Conservation (phyloP, 768 basidiomycete genomes). For the Kwoniella botswanensis region DNA sequence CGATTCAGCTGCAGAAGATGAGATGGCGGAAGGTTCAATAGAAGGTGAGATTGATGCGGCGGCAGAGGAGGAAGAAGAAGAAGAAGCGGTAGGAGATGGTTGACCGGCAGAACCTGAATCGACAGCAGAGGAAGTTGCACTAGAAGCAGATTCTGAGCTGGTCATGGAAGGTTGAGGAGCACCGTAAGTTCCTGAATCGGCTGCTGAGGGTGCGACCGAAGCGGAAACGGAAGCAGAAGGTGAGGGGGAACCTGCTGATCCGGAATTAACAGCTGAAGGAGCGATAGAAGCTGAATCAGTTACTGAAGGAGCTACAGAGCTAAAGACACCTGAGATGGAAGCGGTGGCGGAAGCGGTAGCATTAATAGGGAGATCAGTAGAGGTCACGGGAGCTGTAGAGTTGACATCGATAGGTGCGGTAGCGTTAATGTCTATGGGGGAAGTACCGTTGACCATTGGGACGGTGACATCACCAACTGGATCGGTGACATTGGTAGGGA, state of each 20-base stretch:
- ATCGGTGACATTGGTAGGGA: slow-evolving; percentile 3
- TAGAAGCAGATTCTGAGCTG: neutral
- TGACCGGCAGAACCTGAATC: slow-evolving; percentile 6
- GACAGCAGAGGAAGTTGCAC: slow-evolving; percentile 1
- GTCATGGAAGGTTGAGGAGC: slow-evolving; percentile 5
- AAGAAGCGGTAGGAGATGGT: slow-evolving; percentile 9
- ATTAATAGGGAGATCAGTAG: slow-evolving; percentile 24
- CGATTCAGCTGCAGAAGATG: slow-evolving; percentile 14
- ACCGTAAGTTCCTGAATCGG: slow-evolving; percentile 13
- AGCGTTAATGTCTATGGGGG: neutral
- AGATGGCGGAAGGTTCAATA: neutral
- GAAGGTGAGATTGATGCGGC: slow-evolving; percentile 9
- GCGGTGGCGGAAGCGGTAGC: slow-evolving; percentile 12
- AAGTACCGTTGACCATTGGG: slow-evolving; percentile 7
- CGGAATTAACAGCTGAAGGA: slow-evolving; percentile 18
- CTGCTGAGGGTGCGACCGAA: slow-evolving; percentile 17
- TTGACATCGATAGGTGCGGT: slow-evolving; percentile 9
- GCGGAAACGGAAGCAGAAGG: slow-evolving; percentile 12
- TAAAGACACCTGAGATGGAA: slow-evolving; percentile 6
- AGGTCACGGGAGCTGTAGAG: slow-evolving; percentile 24
- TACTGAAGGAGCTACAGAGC: neutral
- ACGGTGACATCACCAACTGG: neutral
- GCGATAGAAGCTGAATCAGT: slow-evolving; percentile 16
- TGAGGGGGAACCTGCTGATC: slow-evolving; percentile 19
- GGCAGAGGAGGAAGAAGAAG: slow-evolving; percentile 18